Base-by-base conservation (phyloP, 192 early-diverging fungal genomes). In the Coemansia sp. region DNA sequence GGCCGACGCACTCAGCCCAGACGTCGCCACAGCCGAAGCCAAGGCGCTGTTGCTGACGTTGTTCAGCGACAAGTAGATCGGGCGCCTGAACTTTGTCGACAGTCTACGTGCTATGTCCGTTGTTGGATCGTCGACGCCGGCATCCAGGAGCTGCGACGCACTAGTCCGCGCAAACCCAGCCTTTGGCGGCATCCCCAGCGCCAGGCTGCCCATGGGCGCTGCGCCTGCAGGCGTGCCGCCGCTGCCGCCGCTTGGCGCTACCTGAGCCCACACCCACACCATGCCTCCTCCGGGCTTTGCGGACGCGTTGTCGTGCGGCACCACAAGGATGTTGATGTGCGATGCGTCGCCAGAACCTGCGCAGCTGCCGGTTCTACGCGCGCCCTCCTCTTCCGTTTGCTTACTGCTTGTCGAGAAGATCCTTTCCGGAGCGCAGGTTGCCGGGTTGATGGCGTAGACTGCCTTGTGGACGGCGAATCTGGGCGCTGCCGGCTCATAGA, bases 191-290 rank as follows among this genome's bases (percentile, higher is more conserved):
- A 82, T 71, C 5, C 74, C 64, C 35, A 82, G 68, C 64, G 61
- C 67, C 7, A 82, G 74, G 62, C 69, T 76, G 59, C 62, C 34
- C 71, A 82, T 70, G 18, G 58, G 66, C 35, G 53, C 46, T 0
- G 35, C 10, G 20, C 34, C 57, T 18, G 57, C 57, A 59, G 36
- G 33, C 23, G 55, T 35, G 38, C 30, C 30, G 44, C 34, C 36
- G 44, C 34, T 26, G 65, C 34, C 36, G 44, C 34, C 20, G 65
- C 46, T 36, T 35, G 36, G 67, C 52, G 79, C 26, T 48, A 72
- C 26, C 57, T 76, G 78, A 35, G 74, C 79, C 79, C 79, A 82
- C 62, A 70, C 69, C 79, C 74, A 76, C 45, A 82, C 68, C 75
- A 82, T 76, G 36, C 79, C 76, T 26, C 67, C 60, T 3, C 49